These are phyloP conservation scores for Colletotrichum liaoningense DNA, from an alignment of 2,329 filamentous ascomycete genomes.

Conservation along the genomic window DNA sequence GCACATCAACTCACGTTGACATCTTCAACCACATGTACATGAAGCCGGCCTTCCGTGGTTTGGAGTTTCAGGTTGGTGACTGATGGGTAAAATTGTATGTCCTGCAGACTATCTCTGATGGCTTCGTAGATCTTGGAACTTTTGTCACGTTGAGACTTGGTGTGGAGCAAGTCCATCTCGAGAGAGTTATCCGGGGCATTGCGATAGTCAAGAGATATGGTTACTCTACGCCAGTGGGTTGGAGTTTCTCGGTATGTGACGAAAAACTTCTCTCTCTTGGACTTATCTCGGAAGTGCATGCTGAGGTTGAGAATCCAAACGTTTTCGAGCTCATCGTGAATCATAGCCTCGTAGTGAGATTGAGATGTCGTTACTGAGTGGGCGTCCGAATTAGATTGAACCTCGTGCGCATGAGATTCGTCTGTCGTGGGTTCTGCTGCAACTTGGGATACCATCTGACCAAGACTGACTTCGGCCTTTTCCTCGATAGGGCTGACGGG, in stretches of 20 bases:
- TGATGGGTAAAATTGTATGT: conserved; percentile 95
- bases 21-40: conserved; percentile 98
- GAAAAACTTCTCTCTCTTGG: conserved; percentile 96
- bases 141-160: conserved; percentile 91
- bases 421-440: conserved; percentile 3
- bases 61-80: conserved; percentile 96
- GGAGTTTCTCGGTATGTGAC: conserved; percentile 89
- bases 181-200: conserved; percentile 83
- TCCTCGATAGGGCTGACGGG: conserved; percentile 48
- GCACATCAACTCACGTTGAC: conserved; percentile 70
- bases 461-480: conserved; percentile 40
- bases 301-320: conserved; percentile 97
- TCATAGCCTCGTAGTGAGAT: conserved; percentile 67
- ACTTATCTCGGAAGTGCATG: conserved; percentile 97
- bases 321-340: conserved; percentile 85
- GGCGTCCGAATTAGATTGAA: conserved; percentile 51
- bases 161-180: conserved; percentile 82
- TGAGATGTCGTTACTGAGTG: conserved; percentile 60
- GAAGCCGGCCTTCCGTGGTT: conserved; percentile 86
- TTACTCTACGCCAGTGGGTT: conserved; percentile 86
- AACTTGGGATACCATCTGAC: conserved; percentile 37
- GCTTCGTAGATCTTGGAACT: conserved; percentile 93
- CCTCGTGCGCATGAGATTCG: conserved; percentile 41
- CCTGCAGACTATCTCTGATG: conserved; percentile 89
- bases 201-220: conserved; percentile 93